Base-by-base conservation (phyloP, 495 filamentous ascomycete species). In the Umbilicaria muhlenbergii region DNA sequence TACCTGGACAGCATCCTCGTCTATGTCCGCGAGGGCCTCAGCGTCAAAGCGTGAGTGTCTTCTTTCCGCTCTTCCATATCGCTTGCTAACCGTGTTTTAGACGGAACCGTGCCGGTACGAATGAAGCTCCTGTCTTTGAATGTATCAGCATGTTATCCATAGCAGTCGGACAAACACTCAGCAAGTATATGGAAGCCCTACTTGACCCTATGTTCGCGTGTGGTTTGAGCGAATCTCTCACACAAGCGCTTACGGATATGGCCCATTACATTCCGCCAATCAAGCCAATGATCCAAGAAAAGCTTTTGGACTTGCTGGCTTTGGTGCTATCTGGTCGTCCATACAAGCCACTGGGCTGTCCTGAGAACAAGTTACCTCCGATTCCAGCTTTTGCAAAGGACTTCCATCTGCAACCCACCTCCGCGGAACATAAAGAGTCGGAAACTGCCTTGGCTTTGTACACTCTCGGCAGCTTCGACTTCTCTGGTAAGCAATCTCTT, bases 121-220 rank as follows among this genome's bases (percentile, higher is more conserved):
- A 94, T 34, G 81, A 86, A 57, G 74, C 73, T n/a, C 92, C 92
- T 0, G 92, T 96, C 53, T 99, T 99, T 53, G 81, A 91, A 53
- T 99, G 91, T 60, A 89, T 99, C 56, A 96, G 91, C 59, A 87
- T 92, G 73, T 71, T 99, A 32, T 87, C 91, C 4, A 77, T 86
- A 34, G 91, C 91, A 10, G 89, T 96, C 24, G 91, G 91, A 17
- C 93, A 96, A 65, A 82, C 89, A 1, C 74, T 99, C 47, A 94
- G 83, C 71, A 96, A 94, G 56, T 93, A 95, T 54, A 94, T 99
- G 82, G 86, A 95, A 52, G 83, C 85, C 14, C 64, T 96, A 18
- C 74, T 99, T 2, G 89, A 96, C 50, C 87, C 92, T 3, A 94
- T 99, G 47, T 96, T 99, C 61, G 85, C 85, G 14, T 99, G 91